Base-by-base conservation (phyloP, 495 filamentous ascomycete genomes). In the Penicillium roqueforti region DNA sequence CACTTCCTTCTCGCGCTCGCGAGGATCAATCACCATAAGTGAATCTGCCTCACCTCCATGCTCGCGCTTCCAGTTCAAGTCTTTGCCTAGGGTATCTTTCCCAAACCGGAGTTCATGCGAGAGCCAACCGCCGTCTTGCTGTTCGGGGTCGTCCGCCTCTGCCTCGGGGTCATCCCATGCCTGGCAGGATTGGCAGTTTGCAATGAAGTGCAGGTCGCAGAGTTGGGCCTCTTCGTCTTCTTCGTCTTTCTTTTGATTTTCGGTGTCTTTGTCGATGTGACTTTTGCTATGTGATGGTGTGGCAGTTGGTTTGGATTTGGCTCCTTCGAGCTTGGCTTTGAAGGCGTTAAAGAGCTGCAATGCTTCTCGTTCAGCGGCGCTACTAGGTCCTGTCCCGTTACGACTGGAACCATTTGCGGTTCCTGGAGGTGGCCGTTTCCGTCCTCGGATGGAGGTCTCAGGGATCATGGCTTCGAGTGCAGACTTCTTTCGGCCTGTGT, bases 131-230 rank as follows among this genome's bases (percentile, higher is more conserved):
- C 78, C 76, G 28, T 88, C 86, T 51, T 87, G 83, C 10, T 88
- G 80, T 11, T 82, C 78, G 5, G 68, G 69, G 6, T 78, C 80
- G 11, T 49, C 39, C 13, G 40, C 55, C 1, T 65, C 65, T 2
- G 55, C 55, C 0, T 68, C 54, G 18, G 69, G 61, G 7, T 74
- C 62, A 39, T 77, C 62, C 89, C 92, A 97, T 1, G 84, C 77
- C 45, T 81, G 77, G 70, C 93, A 99, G 32, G 89, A 95, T 55
- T 95, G 87, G 68, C 93, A 99, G 57, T 91, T 86, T 7, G 86
- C 86, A 59, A 97, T 92, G 73, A 96, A 96, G 61, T 96, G 91
- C 4, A 96, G 76, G 65, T 96, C 90, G 63, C 91, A 96, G 14
- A 95, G 74, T 37, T 78, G 76, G 0, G 79, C 78, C 67, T 92